Evolutionary conservation across 257 asterid species (phyloP).

Genomic region (Ophiorrhiza pumila): DNA sequence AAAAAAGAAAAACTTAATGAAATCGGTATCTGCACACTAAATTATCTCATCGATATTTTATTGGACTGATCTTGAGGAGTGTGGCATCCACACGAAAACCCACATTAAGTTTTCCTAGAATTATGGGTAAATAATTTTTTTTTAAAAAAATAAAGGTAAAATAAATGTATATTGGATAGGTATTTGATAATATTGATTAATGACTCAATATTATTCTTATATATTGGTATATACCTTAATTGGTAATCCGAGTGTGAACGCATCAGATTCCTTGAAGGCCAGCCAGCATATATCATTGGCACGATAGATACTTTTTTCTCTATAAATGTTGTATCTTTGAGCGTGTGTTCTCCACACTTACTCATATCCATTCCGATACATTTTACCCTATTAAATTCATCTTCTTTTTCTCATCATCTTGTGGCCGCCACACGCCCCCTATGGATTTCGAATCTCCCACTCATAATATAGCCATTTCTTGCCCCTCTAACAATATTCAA

Average conservation of each 20-base stretch:
- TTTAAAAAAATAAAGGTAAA: too few species aligned
- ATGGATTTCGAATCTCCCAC: background rate
- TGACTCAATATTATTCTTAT: too few species aligned
- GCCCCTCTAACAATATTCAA: constrained; percentile 1
- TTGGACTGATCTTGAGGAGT: too few species aligned
- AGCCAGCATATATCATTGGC: background rate
- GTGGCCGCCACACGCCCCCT: constrained; percentile 17
- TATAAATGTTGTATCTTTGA: constrained; percentile 29
- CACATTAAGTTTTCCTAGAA: too few species aligned
- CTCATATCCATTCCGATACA: constrained; percentile 3
- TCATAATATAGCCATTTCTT: background rate
- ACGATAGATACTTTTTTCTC: too few species aligned
- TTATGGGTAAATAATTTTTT: too few species aligned
- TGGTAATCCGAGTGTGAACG: constrained; percentile 34
- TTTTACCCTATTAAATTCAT: background rate
- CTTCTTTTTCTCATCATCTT: background rate
- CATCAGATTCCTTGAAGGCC: constrained; percentile 27
- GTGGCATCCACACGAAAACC: too few species aligned
- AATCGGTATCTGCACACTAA: too few species aligned
- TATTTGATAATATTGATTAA: too few species aligned
- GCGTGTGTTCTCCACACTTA: constrained; percentile 60
- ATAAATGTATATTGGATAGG: too few species aligned
- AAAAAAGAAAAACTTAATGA: too few species aligned
- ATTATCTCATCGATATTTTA: too few species aligned
- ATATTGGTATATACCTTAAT: background rate